Conservation (phyloP, 345 rosid species). For the Lagerstroemia speciosa region DNA sequence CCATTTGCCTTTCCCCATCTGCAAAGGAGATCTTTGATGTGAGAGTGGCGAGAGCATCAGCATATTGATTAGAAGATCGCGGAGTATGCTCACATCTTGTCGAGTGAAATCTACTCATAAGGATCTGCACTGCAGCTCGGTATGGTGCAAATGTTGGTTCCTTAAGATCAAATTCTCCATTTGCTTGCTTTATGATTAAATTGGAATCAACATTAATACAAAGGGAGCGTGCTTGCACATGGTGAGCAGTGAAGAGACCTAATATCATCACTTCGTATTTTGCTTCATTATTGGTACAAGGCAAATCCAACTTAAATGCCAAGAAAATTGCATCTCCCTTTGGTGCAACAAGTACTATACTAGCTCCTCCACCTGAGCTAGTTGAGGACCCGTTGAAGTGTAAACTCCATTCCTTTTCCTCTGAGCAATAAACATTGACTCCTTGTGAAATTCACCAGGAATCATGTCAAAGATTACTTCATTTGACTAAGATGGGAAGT, state of each 20-base stretch:
- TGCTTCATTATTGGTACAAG: neutral
- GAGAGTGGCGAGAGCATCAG: too few species aligned
- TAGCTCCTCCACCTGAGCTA: neutral
- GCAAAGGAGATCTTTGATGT: too few species aligned
- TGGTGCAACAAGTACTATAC: neutral
- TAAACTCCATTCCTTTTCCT: neutral
- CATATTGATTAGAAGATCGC: too few species aligned
- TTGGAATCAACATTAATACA: neutral
- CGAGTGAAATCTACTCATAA: too few species aligned
- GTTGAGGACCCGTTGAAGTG: neutral
- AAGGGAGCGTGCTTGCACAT: neutral
- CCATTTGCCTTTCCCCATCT: too few species aligned
- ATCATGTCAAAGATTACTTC: neutral
- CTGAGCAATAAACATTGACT: neutral
- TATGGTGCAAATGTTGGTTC: too few species aligned
- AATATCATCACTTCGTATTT: neutral
- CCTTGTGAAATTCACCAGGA: neutral
- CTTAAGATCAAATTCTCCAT: too few species aligned
- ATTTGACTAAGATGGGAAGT: neutral
- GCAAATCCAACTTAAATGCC: neutral
- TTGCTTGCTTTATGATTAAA: too few species aligned
- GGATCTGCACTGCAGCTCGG: too few species aligned
- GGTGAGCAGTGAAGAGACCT: neutral
- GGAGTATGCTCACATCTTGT: too few species aligned
- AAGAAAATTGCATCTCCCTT: neutral